Conservation (phyloP, 108 stramenopile genomes). For the Pseudonitzschia delicatissima region DNA sequence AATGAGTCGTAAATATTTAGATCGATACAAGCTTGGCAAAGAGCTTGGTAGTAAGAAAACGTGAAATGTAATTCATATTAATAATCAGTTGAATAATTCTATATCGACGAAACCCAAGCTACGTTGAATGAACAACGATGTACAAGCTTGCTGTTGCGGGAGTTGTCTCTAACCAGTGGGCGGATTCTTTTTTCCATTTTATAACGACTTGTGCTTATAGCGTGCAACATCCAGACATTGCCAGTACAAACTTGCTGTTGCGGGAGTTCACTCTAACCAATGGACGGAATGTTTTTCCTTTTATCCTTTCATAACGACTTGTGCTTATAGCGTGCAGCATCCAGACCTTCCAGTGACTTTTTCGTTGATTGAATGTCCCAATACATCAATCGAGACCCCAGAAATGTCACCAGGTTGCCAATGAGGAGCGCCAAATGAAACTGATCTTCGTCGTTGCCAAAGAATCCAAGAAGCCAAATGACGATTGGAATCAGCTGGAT, state of each 20-base stretch:
- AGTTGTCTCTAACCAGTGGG: too few relatives aligned
- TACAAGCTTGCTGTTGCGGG: too few relatives aligned
- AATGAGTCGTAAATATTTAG: too few relatives aligned
- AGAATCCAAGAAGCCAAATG: constrained; percentile 19
- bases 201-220: constrained; percentile 33
- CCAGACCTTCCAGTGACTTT: constrained; percentile 15
- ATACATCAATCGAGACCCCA: constrained; percentile 17
- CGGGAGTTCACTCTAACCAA: too few relatives aligned
- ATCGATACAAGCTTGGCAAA: too few relatives aligned
- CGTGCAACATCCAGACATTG: constrained; percentile 20
- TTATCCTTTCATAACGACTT: constrained; percentile 18
- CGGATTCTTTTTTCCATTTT: neutral
- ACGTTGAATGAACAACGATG: too few relatives aligned
- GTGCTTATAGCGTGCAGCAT: constrained; percentile 29
- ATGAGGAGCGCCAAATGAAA: constrained; percentile 30
- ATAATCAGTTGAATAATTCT: too few relatives aligned
- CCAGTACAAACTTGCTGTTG: too few relatives aligned
- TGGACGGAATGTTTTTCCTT: neutral
- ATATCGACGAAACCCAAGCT: too few relatives aligned
- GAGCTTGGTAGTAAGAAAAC: too few relatives aligned
- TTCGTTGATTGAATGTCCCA: constrained; percentile 31
- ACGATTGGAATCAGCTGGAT: constrained; percentile 10
- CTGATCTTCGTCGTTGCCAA: constrained; percentile 19
- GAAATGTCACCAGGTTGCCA: constrained; percentile 28
- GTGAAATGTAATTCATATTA: too few relatives aligned